Evolutionary conservation across 768 basidiomycete species (phyloP).

Genomic region (Suillus hirtellus): DNA sequence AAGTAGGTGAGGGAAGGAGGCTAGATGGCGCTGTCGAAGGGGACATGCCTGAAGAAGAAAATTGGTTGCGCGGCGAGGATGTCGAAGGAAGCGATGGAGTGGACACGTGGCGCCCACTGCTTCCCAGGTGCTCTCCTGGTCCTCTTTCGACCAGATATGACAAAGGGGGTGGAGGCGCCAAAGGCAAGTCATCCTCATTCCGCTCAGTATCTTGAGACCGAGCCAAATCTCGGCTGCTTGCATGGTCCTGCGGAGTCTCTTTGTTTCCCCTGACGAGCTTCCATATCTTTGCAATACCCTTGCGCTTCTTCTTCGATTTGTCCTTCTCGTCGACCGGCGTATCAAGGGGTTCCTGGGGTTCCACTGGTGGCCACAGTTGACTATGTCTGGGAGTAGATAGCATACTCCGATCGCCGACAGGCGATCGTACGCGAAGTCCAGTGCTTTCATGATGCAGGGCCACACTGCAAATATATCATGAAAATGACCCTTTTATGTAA

Average conservation of each 20-base stretch:
- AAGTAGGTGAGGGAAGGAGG: constrained; percentile 71
- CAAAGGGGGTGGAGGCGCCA: constrained; percentile 89
- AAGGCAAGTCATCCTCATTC: constrained; percentile 68
- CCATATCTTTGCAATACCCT: constrained; percentile 81
- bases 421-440: constrained; percentile 31
- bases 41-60: constrained; percentile 63
- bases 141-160: constrained; percentile 76
- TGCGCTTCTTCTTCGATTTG: constrained; percentile 76
- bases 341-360: constrained; percentile 34
- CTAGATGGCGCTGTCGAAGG: constrained; percentile 77
- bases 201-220: constrained; percentile 37
- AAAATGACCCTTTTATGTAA: constrained; percentile 14
- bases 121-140: constrained; percentile 51
- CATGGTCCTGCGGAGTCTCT: constrained; percentile 24
- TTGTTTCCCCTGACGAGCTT: constrained; percentile 67
- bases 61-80: constrained; percentile 51
- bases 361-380: constrained; percentile 50
- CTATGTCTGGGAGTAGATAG: constrained; percentile 43
- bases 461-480: constrained; percentile 46
- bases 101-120: constrained; percentile 59
- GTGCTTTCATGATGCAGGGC: constrained; percentile 71
- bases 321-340: constrained; percentile 36
- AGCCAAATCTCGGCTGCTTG: constrained; percentile 33
- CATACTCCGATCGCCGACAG: constrained; percentile 36
- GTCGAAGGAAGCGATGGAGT: constrained; percentile 68